These are phyloP conservation scores for Scheffersomyces amazonensis DNA, from an alignment of 805 yeast species.

Conservation along the genomic window DNA sequence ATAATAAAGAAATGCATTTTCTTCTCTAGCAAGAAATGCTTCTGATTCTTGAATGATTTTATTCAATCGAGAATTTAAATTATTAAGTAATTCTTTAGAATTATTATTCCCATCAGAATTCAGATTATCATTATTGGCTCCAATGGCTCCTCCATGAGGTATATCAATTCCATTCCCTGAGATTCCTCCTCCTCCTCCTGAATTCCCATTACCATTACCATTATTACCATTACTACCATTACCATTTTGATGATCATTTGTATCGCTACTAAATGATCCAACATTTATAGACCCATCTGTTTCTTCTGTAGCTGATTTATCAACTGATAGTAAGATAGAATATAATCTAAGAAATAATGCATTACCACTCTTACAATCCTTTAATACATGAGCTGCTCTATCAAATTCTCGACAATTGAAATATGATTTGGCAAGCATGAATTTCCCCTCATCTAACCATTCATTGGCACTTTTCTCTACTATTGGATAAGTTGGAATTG, in stretches of 20 bases:
- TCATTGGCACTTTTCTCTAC: constrained; percentile 25
- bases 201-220: background rate
- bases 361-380: constrained; percentile 47
- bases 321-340: constrained; percentile 71
- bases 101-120: background rate
- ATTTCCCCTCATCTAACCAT: constrained; percentile 36
- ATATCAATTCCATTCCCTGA: too few species aligned
- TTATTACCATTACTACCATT: constrained; percentile 1
- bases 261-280: constrained; percentile 14
- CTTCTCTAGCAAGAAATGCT: constrained; percentile 25
- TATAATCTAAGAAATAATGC: constrained; percentile 66
- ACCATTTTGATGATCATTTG: constrained; percentile 20
- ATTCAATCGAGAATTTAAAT: constrained; percentile 28
- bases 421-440: constrained; percentile 65
- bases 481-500: constrained; percentile 9
- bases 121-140: constrained; percentile 1
- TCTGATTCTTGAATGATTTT: constrained; percentile 41
- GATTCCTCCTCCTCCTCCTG: background rate
- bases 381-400: constrained; percentile 62
- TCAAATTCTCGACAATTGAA: constrained; percentile 85
- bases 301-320: constrained; percentile 68
- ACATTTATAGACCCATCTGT: constrained; percentile 61
- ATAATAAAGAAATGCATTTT: constrained; percentile 63
- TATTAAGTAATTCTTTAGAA: constrained; percentile 18
- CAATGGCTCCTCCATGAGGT: constrained; percentile 4